Evolutionary conservation across 139 green algal genomes (phyloP).

Genomic region (Picochlorum costavermella): DNA sequence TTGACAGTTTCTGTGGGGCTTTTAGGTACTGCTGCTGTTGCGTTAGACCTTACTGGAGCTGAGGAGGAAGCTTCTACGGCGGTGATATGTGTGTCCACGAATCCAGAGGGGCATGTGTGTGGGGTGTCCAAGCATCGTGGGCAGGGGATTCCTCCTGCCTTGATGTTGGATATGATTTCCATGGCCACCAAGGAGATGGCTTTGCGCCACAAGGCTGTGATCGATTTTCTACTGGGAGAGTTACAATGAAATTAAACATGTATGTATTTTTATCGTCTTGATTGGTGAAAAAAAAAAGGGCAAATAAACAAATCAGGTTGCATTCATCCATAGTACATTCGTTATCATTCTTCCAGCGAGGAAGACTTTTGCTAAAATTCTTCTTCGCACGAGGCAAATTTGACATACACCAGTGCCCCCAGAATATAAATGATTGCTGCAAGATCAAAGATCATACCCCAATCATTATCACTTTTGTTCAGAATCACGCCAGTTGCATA

Average conservation of each 20-base stretch:
- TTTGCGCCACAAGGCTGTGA: slow-evolving; percentile 15
- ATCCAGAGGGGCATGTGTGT: slow-evolving; percentile 18
- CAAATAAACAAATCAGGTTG: too few relatives aligned
- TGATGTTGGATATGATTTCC: slow-evolving; percentile 30
- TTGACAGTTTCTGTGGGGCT: slow-evolving; percentile 6
- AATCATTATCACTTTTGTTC: slow-evolving; percentile 43
- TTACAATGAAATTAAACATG: not conserved
- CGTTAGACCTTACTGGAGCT: slow-evolving; percentile 4
- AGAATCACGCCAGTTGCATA: slow-evolving; percentile 45
- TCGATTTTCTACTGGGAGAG: not conserved
- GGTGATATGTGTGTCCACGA: slow-evolving; percentile 29
- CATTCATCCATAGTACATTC: not conserved
- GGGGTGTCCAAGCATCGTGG: slow-evolving; percentile 31
- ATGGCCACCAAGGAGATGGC: slow-evolving; percentile 11
- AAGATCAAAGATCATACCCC: slow-evolving; percentile 45
- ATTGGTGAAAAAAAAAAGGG: too few relatives aligned
- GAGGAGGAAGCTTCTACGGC: slow-evolving; percentile 10
- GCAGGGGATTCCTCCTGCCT: slow-evolving; percentile 4
- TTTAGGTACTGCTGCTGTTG: not conserved
- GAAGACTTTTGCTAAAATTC: slow-evolving; percentile 43
- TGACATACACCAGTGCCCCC: slow-evolving; percentile 34
- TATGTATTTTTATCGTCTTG: too few relatives aligned
- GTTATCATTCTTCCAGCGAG: not conserved
- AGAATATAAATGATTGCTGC: slow-evolving; percentile 46
- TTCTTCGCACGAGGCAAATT: slow-evolving; percentile 43